These are phyloP conservation scores for Dendrocalamus sinicus DNA, from an alignment of 176 grass and related monocot genomes.

Conservation along the genomic window DNA sequence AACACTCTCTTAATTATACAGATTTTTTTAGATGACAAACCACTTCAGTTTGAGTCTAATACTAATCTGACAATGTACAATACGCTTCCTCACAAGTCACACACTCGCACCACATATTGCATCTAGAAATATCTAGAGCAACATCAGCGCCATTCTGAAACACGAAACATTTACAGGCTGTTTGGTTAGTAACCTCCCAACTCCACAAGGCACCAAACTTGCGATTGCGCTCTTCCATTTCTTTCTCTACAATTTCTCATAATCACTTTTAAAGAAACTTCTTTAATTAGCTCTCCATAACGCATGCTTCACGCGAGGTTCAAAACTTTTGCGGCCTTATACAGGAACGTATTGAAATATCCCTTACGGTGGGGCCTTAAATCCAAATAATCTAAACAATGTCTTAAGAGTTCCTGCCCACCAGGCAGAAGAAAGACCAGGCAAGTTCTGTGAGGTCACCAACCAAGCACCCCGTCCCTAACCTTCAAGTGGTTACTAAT, in stretches of 20 bases:
- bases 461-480: neutral
- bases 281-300: neutral
- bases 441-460: neutral
- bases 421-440: conserved; percentile 7
- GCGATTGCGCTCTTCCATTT: neutral
- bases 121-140: neutral
- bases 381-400: neutral
- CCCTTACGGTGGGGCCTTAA: neutral
- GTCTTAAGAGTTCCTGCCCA: conserved; percentile 1
- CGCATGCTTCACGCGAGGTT: neutral
- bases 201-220: neutral
- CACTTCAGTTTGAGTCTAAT: too few species aligned
- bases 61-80: neutral
- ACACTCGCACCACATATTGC: neutral
- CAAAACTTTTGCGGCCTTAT: neutral
- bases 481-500: neutral
- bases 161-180: neutral
- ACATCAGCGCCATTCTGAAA: neutral
- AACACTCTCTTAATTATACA: too few species aligned
- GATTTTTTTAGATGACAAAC: too few species aligned
- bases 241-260: neutral
- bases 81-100: neutral
- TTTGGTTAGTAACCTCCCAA: neutral
- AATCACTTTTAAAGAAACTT: neutral
- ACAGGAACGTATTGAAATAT: too few species aligned